These are phyloP conservation scores for Closterium sp. DNA, from an alignment of 139 green algal species.

Conservation along the genomic window DNA sequence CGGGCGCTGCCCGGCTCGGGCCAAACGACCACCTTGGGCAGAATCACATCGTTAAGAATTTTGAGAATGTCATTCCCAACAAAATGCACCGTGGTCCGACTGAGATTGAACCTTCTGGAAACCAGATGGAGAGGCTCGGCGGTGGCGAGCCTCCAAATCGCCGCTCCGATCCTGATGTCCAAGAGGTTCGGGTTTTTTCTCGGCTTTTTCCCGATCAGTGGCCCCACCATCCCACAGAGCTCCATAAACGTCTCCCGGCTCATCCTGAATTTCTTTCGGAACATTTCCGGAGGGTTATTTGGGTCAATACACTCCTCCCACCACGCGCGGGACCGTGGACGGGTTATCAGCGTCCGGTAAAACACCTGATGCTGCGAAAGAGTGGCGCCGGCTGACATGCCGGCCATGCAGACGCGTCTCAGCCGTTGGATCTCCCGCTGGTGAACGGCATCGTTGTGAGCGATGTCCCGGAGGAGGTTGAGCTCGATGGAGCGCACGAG, in stretches of 20 bases:
- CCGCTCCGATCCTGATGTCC: constrained; percentile 6
- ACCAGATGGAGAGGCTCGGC: constrained; percentile 13
- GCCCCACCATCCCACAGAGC: background rate
- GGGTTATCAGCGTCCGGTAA: too few species aligned
- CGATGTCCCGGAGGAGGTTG: too few species aligned
- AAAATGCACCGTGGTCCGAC: constrained; percentile 15
- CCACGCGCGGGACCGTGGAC: constrained; percentile 7
- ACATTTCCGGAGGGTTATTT: constrained; percentile 18
- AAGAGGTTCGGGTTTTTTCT: constrained; percentile 4
- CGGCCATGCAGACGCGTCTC: background rate
- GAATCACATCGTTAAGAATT: constrained; percentile 17
- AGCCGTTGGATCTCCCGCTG: background rate
- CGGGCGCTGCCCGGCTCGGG: background rate
- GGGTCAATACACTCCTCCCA: too few species aligned
- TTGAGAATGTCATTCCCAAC: constrained; percentile 14
- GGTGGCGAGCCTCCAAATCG: constrained; percentile 18
- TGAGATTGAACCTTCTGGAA: constrained; percentile 22
- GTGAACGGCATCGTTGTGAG: too few species aligned
- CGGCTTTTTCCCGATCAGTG: constrained; percentile 10
- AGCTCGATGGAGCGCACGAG: too few species aligned
- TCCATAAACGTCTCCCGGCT: constrained; percentile 19
- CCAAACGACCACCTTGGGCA: constrained; percentile 36
- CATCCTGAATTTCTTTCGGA: constrained; percentile 12
- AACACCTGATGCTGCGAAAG: background rate
- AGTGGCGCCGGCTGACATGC: background rate